Evolutionary conservation across 176 grass and related monocot species (phyloP).

Genomic region (Pontederia crassipes): DNA sequence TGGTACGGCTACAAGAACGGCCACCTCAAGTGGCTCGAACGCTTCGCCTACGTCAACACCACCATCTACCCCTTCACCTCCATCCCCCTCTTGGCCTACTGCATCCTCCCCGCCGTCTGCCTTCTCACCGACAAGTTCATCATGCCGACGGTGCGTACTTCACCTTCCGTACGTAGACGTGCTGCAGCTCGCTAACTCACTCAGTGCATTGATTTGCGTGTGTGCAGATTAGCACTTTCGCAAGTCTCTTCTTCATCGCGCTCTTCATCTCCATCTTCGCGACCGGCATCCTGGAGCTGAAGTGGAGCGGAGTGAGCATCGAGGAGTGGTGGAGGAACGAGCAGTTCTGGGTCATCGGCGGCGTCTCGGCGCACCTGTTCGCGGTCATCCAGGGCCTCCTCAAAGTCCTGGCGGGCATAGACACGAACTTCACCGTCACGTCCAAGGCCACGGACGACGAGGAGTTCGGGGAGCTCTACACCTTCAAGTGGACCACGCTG

Average conservation of each 20-base stretch:
- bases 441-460: conserved; percentile 81
- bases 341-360: conserved; percentile 99
- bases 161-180: neutral
- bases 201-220: neutral
- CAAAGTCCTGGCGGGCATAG: conserved; percentile 79
- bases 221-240: conserved; percentile 88
- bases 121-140: conserved; percentile 99
- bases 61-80: conserved; percentile 99
- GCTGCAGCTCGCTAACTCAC: neutral
- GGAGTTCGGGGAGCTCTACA: conserved; percentile 73
- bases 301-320: conserved; percentile 97
- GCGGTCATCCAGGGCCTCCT: conserved; percentile 94
- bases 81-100: conserved; percentile 84
- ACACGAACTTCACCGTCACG: conserved; percentile 95
- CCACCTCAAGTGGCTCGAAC: conserved; percentile 98
- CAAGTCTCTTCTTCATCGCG: conserved; percentile 91
- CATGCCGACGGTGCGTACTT: conserved; percentile 58
- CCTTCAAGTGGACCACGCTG: conserved; percentile 98
- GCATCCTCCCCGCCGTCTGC: conserved; percentile 83
- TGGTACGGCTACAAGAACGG: conserved; percentile 90
- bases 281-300: conserved; percentile 87
- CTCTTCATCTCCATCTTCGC: conserved; percentile 99
- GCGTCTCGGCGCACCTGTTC: conserved; percentile 83
- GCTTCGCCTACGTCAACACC: conserved; percentile 98
- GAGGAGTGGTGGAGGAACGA: conserved; percentile 99